Percentiles rank a stretch among this genome's conserved stretches.
Conservation (phyloP, 2,329 filamentous ascomycete species). For the Scedosporium apiospermum region DNA sequence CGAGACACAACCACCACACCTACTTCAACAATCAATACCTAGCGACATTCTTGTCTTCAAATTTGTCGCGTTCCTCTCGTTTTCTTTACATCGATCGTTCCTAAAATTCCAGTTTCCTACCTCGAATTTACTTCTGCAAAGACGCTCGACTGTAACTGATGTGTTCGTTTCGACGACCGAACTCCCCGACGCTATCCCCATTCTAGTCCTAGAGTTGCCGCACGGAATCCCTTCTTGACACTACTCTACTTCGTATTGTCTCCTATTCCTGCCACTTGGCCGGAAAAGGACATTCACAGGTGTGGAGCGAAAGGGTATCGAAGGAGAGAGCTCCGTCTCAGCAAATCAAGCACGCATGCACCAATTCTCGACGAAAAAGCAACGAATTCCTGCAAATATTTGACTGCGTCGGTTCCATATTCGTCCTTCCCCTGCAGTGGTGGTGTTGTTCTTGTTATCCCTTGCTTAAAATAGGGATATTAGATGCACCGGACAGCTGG, state of each 20-base stretch:
- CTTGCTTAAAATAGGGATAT: neutral
- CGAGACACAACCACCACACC: neutral
- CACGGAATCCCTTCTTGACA: neutral
- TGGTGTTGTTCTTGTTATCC: neutral
- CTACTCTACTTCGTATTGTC: neutral
- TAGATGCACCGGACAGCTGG: neutral
- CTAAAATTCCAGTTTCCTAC: neutral
- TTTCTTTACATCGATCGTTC: neutral
- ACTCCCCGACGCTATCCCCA: neutral
- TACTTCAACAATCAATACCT: neutral
- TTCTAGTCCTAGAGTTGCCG: neutral
- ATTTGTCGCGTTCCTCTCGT: neutral
- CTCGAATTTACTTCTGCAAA: neutral
- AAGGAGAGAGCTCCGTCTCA: neutral
- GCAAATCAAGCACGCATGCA: neutral
- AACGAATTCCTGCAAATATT: neutral
- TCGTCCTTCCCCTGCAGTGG: neutral
- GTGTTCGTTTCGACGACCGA: neutral
- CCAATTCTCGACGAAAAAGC: neutral
- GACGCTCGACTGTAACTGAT: neutral
- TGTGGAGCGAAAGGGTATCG: neutral
- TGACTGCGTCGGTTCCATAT: neutral
- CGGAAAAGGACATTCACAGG: neutral
- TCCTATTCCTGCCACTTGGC: neutral
- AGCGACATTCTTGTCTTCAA: neutral